Base-by-base conservation (phyloP, 768 basidiomycete species). In the Candolleomyces efflorescens region DNA sequence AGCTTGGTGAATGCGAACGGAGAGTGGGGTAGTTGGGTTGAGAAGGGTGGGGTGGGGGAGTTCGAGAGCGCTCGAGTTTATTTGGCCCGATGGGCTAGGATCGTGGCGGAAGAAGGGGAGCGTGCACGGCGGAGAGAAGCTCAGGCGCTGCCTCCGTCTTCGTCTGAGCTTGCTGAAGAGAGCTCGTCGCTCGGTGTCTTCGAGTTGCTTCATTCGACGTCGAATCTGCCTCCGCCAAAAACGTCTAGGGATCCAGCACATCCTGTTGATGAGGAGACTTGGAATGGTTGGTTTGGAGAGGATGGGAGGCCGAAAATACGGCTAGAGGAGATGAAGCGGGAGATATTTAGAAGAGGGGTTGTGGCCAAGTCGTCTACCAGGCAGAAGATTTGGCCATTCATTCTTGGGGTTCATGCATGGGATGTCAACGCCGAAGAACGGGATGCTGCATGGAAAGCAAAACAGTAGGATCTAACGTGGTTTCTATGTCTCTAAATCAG, bases 31-130 rank as follows among this genome's bases (percentile, higher is more conserved):
- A 91, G 90, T 62, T 93, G 92, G 92, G 90, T 92, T 0, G 92
- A 94, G 70, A 90, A 90, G 67, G 88, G 92, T 36, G 90, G 94
- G 0, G 91, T 97, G 2, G 94, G 93, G 5, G 94, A 97, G 69
- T 98, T 96, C 69, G 97, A 98, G 73, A 91, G 91, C 59, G 97
- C 97, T 0, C 80, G 95, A 4, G 92, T 98, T 6, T 98, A 98
- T 69, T 83, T 99, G 9, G 97, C 97, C 10, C 80, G 92, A 32
- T 99, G 97, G 97, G 97, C 97, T 3, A 81, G 95, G 51, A 90
- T 94, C 58, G 97, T 98, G 1, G 97, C 97, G 1, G 97, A 99
- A 71, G 97, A 98, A 69, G 97, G 97, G 17, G 97, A 99, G 70
- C 81, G 92, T 15, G 86, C 94, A 5, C 80, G 97, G 44, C 74